Evolutionary conservation across 805 yeast genomes (phyloP).

Genomic region (Candida pini): DNA sequence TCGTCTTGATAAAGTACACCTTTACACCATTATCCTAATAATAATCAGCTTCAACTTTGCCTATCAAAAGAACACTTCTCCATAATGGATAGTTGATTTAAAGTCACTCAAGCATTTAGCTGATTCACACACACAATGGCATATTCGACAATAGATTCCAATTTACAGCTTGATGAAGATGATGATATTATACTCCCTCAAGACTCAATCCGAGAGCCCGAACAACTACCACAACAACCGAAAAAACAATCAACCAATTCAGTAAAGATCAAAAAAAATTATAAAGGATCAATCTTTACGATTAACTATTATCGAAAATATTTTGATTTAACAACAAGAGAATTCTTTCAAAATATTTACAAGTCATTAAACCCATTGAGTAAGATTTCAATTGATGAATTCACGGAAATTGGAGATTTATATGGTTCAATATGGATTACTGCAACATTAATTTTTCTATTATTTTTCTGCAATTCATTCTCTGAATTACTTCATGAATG

Average conservation of each 20-base stretch:
- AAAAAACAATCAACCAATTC: neutral
- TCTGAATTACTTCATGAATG: slow-evolving; percentile 54
- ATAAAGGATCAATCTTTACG: slow-evolving; percentile 45
- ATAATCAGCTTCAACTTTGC: too few relatives aligned
- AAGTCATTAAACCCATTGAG: slow-evolving; percentile 53
- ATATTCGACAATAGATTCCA: too few relatives aligned
- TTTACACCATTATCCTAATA: too few relatives aligned
- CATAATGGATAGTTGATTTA: too few relatives aligned
- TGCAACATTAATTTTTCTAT: slow-evolving; percentile 66
- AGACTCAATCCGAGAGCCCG: too few relatives aligned
- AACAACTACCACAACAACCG: slow-evolving; percentile 1
- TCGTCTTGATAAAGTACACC: too few relatives aligned
- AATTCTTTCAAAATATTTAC: slow-evolving; percentile 50
- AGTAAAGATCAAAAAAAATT: slow-evolving; percentile 18
- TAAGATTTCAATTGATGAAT: slow-evolving; percentile 28
- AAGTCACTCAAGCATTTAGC: too few relatives aligned
- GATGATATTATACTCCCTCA: slow-evolving; percentile 22
- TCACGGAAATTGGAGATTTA: slow-evolving; percentile 53
- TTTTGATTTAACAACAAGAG: slow-evolving; percentile 64
- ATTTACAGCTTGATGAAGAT: slow-evolving; percentile 7
- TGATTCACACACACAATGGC: too few relatives aligned
- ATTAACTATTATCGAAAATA: slow-evolving; percentile 56
- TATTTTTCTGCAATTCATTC: slow-evolving; percentile 72
- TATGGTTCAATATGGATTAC: slow-evolving; percentile 93
- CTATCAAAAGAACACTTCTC: too few relatives aligned